Evolutionary conservation across 306 rosid genomes (phyloP), one percentile per base, ranked within the genome.

Genomic region (Hippophae gyantsensis): DNA sequence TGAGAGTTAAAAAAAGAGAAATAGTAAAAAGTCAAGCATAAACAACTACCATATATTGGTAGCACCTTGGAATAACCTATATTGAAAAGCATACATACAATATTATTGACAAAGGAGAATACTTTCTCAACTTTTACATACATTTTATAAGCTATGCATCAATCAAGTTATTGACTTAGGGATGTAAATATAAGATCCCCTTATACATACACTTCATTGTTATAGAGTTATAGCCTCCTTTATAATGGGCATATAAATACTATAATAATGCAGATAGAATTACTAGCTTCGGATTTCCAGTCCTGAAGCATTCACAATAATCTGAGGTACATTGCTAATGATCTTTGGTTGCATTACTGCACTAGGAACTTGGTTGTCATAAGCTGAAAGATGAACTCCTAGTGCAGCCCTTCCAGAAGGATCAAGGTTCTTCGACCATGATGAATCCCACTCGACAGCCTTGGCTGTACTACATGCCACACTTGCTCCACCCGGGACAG

Each of bases 341-440:
- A 86, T 85, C 82, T 65, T 76, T 5, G 86, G 81, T 53, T 81
- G 85, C 56, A 50, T 62, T 11, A 60, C 49, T 44, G 48, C 72
- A 48, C 54, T 58, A 46, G 65, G 61, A 6, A 50, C 60, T 43
- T 78, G 70, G 6, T 71, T 54, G 6, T 79, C 94, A 71, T 93
- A 93, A 60, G 89, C 95, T 13, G 89, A 76, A 43, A 52, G 26
- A 64, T 93, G 99, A 46, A 93, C 95, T 61, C 95, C 99, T 3
- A 77, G 82, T 13, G 95, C 95, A 57, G 99, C 99, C 80, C 99
- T 78, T n/a, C 99, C 99, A 27, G 97, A 88, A 44, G 99, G 99
- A 46, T 93, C 99, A 27, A 89, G 89, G 68, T 88, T 88, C 44
- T 74, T 84, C 0, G 89, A 78, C 99, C 99, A 93, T 6, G 87